Conservation (phyloP, 805 yeast species). For the Lachancea quebecensis region DNA sequence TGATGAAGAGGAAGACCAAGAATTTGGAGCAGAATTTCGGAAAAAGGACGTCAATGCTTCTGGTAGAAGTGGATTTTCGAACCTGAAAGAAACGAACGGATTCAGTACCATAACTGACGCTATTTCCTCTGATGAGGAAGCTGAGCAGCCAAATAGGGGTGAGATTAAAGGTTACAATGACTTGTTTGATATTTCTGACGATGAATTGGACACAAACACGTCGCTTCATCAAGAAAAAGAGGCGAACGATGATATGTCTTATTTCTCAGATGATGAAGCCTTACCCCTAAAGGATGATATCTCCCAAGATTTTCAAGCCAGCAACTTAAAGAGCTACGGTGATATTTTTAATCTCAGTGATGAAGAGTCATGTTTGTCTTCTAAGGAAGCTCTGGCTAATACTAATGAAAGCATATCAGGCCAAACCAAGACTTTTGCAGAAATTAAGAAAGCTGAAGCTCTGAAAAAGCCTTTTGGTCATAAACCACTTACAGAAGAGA, state of each 20-base stretch:
- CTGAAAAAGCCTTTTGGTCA: no score
- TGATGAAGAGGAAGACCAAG: slow-evolving; percentile 31
- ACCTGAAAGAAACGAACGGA: background rate
- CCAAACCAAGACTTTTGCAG: no score
- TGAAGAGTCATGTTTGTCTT: background rate
- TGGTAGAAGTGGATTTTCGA: no score
- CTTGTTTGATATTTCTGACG: slow-evolving; percentile 23
- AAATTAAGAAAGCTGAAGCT: no score
- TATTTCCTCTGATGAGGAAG: slow-evolving; percentile 1
- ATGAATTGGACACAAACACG: slow-evolving; percentile 3
- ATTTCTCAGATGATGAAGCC: background rate
- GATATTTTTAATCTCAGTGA: slow-evolving; percentile 12
- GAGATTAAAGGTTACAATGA: slow-evolving; percentile 12
- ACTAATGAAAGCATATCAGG: no score
- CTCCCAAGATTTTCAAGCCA: background rate
- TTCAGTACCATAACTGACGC: background rate
- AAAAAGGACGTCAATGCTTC: background rate
- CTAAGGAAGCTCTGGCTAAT: no score
- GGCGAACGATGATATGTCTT: background rate
- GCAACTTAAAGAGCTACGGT: slow-evolving; percentile 5
- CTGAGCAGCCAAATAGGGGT: background rate
- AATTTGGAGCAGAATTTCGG: slow-evolving; percentile 11
- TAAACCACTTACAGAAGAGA: no score
- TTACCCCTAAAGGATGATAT: background rate
- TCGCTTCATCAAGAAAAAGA: background rate